phyloP scores from a whole-genome alignment of 164 flowering plant species.

The Nymphaea colorata region DNA sequence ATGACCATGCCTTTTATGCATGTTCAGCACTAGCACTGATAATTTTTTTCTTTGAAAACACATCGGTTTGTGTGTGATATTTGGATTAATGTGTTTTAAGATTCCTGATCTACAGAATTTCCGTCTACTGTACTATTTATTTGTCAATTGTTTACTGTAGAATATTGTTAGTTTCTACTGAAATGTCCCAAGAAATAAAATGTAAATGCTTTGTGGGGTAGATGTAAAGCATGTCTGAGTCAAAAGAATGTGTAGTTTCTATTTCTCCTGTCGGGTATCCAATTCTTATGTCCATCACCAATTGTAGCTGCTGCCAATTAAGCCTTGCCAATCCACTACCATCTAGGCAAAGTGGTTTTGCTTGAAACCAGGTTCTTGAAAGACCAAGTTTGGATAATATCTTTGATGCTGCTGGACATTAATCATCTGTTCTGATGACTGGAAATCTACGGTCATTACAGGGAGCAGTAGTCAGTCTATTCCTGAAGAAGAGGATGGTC shows the following conservation, averaged over 20 bases:
- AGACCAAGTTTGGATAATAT: not conserved
- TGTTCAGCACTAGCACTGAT: no score
- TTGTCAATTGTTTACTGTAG: not conserved
- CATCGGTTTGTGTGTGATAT: no score
- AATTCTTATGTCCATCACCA: not conserved
- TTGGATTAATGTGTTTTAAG: no score
- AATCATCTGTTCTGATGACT: not conserved
- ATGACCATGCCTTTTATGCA: no score
- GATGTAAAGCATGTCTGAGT: not conserved
- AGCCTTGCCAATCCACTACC: not conserved
- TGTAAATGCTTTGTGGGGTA: not conserved
- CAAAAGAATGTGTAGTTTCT: not conserved
- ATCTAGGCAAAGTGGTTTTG: not conserved
- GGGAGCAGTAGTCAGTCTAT: conserved; percentile 37
- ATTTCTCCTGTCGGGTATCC: not conserved
- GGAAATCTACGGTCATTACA: conserved; percentile 7
- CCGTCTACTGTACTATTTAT: no score
- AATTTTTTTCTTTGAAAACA: no score
- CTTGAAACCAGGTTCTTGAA: no score
- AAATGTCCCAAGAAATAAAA: not conserved
- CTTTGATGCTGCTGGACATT: not conserved
- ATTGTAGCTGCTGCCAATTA: not conserved
- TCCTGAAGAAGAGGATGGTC: conserved; percentile 41
- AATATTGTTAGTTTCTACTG: not conserved
- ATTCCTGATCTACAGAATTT: no score